A percentile compares a stretch with the other conserved stretches of the same genome.
phyloP scores from a whole-genome alignment of 2,329 filamentous ascomycete species.

The Elsinoe fawcettii region DNA sequence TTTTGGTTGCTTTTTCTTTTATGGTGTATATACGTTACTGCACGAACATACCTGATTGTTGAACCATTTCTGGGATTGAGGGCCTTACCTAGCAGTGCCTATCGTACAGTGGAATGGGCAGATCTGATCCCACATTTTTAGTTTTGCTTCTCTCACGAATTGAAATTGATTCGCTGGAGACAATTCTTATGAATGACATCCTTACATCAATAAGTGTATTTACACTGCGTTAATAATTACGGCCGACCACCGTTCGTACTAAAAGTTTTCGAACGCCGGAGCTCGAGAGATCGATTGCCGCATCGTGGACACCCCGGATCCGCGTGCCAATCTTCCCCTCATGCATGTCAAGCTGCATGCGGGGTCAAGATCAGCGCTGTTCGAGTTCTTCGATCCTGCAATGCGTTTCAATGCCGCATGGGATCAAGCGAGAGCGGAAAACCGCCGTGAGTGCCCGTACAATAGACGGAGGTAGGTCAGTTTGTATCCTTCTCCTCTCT shows the following conservation, averaged over 20 bases:
- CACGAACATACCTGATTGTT: not conserved
- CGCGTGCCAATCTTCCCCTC: not conserved
- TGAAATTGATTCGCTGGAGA: too few relatives aligned
- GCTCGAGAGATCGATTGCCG: not conserved
- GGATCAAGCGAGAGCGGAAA: not conserved
- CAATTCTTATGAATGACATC: too few relatives aligned
- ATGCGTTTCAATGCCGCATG: not conserved
- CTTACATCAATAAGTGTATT: too few relatives aligned
- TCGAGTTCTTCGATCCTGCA: not conserved
- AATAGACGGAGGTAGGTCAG: not conserved
- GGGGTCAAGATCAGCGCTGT: not conserved
- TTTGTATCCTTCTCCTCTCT: not conserved
- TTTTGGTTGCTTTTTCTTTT: not conserved
- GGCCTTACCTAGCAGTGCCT: not conserved
- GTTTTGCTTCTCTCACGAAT: too few relatives aligned
- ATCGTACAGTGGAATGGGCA: not conserved
- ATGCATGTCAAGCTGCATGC: not conserved
- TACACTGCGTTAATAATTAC: too few relatives aligned
- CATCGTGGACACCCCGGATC: not conserved
- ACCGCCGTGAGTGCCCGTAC: not conserved
- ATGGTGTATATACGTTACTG: not conserved
- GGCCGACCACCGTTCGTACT: too few relatives aligned
- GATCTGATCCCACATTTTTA: conserved; percentile 1
- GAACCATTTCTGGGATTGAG: not conserved
- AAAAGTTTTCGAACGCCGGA: not conserved